phyloP scores from a whole-genome alignment of 352 stramenopile species.

The Phytophthora aleatoria region DNA sequence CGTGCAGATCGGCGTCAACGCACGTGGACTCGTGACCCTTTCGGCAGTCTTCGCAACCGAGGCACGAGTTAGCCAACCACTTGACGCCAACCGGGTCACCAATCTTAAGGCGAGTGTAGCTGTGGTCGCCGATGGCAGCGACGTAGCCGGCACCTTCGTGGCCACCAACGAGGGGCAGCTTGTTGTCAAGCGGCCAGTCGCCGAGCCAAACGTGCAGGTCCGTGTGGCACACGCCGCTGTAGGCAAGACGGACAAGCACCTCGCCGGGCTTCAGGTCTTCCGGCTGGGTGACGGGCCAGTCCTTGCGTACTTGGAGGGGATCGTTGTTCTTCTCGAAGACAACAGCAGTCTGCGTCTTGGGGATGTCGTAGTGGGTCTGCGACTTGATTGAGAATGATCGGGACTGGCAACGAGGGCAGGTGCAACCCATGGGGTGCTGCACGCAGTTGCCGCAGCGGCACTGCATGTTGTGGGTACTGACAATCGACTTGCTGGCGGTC shows the following conservation, averaged over 20 bases:
- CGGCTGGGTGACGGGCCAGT: constrained; percentile 46
- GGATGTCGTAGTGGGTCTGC: constrained; percentile 49
- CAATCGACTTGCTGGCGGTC: constrained; percentile 22
- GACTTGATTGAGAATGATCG: constrained; percentile 47
- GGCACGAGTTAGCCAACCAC: constrained; percentile 48
- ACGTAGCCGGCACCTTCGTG: constrained; percentile 57
- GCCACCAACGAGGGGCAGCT: constrained; percentile 50
- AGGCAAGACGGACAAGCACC: constrained; percentile 53
- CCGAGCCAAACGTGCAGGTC: constrained; percentile 48
- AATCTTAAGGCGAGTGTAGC: constrained; percentile 38
- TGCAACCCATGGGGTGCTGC: constrained; percentile 25
- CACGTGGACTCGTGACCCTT: constrained; percentile 53
- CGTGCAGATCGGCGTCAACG: constrained; percentile 33
- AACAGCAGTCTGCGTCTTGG: constrained; percentile 49
- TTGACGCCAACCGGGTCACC: constrained; percentile 52
- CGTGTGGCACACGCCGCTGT: constrained; percentile 51
- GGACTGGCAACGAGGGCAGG: constrained; percentile 27
- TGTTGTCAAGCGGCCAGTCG: constrained; percentile 40
- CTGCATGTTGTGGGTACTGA: constrained; percentile 19
- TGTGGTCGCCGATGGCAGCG: constrained; percentile 44
- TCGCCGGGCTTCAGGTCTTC: constrained; percentile 45
- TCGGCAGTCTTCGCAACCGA: constrained; percentile 51
- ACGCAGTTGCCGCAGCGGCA: constrained; percentile 38
- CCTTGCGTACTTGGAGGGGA: constrained; percentile 45
- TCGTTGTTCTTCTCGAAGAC: constrained; percentile 51